A percentile compares a stretch with the other conserved stretches of the same genome.
These are phyloP conservation scores for Moringa oleifera DNA, from an alignment of 345 rosid genomes.

Conservation along the genomic window DNA sequence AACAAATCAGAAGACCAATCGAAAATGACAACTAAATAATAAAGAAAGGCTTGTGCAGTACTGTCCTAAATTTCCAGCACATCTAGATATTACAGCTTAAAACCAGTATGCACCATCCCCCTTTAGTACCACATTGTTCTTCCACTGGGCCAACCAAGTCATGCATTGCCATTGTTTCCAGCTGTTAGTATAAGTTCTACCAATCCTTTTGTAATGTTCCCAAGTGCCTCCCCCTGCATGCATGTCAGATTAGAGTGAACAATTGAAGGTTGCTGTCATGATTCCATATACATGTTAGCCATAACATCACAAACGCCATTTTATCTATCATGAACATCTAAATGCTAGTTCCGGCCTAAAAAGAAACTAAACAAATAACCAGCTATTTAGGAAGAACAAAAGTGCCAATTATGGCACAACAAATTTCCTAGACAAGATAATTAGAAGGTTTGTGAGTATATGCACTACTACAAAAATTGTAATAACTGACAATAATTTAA, in stretches of 20 bases:
- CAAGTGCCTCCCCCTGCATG: constrained; percentile 72
- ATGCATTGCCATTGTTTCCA: constrained; percentile 72
- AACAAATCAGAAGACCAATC: too few species aligned
- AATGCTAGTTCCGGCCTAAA: too few species aligned
- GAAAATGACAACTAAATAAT: too few species aligned
- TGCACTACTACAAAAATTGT: too few species aligned
- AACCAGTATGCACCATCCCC: not conserved
- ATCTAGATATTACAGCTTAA: too few species aligned
- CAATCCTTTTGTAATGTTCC: constrained; percentile 56
- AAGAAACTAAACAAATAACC: not conserved
- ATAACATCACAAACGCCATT: not conserved
- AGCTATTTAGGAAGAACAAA: not conserved
- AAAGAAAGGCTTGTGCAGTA: not conserved
- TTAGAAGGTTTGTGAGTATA: too few species aligned
- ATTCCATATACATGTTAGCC: too few species aligned
- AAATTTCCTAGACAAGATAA: too few species aligned
- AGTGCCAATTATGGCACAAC: too few species aligned
- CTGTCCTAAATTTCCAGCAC: not conserved
- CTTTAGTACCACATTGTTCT: constrained; percentile 24
- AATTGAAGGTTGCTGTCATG: not conserved
- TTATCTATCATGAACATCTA: not conserved
- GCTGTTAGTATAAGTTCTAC: constrained; percentile 56
- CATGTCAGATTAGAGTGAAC: not conserved
- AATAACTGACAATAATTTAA: too few species aligned
- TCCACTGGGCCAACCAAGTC: constrained; percentile 62